A percentile compares a stretch with the other conserved stretches of the same genome.
phyloP scores from a whole-genome alignment of 2,329 filamentous ascomycete species.

The Epichloe typhina region DNA sequence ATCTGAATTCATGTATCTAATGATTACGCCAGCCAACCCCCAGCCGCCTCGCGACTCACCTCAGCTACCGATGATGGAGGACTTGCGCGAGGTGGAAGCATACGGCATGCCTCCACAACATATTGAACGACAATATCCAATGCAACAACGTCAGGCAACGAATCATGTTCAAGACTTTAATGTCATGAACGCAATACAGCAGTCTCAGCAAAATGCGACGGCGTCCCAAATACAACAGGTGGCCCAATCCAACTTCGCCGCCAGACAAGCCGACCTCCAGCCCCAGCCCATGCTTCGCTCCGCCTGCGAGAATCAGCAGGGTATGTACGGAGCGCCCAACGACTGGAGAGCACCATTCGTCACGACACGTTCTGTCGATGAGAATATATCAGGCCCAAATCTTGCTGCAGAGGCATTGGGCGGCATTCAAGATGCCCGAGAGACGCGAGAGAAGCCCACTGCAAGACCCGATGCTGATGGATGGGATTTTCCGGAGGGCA shows the following conservation, averaged over 20 bases:
- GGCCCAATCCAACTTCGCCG: slow-evolving; percentile 18
- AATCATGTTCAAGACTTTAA: slow-evolving; percentile 45
- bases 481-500: slow-evolving; percentile 85
- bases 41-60: slow-evolving; percentile 51
- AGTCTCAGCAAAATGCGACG: slow-evolving; percentile 46
- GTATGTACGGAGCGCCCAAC: slow-evolving; percentile 23
- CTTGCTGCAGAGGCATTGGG: slow-evolving; percentile 27
- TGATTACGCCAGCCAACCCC: slow-evolving; percentile 54
- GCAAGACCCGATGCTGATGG: slow-evolving; percentile 49
- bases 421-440: slow-evolving; percentile 26
- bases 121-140: slow-evolving; percentile 26
- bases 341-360: slow-evolving; percentile 23
- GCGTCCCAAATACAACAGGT: slow-evolving; percentile 38
- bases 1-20: slow-evolving; percentile 53
- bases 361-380: slow-evolving; percentile 22
- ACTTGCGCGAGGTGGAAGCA: slow-evolving; percentile 40
- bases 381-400: slow-evolving; percentile 19
- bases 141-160: slow-evolving; percentile 28
- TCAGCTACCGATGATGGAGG: slow-evolving; percentile 43
- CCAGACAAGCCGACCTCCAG: slow-evolving; percentile 26
- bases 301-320: slow-evolving; percentile 33
- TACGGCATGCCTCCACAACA: slow-evolving; percentile 35
- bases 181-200: slow-evolving; percentile 37
- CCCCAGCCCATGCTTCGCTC: slow-evolving; percentile 40
- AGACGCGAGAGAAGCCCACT: slow-evolving; percentile 32